Conservation (phyloP, 148 eudicot genomes). For the Vaccinium darrowii region DNA sequence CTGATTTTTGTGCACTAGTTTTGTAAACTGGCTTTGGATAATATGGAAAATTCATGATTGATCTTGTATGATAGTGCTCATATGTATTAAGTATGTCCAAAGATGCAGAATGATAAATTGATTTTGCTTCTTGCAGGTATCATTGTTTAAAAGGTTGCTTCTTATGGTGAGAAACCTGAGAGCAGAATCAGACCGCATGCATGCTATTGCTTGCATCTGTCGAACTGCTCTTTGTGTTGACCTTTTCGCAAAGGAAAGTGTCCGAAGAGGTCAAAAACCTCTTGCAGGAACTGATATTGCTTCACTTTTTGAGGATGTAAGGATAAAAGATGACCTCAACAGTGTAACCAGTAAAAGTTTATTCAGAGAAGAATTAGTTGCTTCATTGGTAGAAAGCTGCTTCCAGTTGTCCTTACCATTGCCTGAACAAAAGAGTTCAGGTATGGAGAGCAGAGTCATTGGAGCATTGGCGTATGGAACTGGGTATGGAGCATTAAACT, state of each 20-base stretch:
- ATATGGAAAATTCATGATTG: background rate
- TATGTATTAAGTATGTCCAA: background rate
- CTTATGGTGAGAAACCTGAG: conserved; percentile 97
- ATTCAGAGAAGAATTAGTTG: conserved; percentile 97
- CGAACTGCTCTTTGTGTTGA: conserved; percentile 96
- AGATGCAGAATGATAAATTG: background rate
- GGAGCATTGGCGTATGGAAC: conserved; percentile 99
- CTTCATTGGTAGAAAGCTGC: conserved; percentile 96
- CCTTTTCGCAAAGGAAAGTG: conserved; percentile 93
- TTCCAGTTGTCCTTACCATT: conserved; percentile 97
- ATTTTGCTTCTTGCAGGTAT: conserved; percentile 56
- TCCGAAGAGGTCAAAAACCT: conserved; percentile 94
- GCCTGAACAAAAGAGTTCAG: conserved; percentile 90
- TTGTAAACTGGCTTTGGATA: background rate
- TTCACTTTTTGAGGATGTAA: conserved; percentile 83
- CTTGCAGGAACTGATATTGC: conserved; percentile 92
- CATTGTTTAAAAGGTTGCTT: conserved; percentile 86
- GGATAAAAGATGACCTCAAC: conserved; percentile 82
- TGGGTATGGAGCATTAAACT: conserved; percentile 98
- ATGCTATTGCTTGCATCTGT: conserved; percentile 98
- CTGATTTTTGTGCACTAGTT: background rate
- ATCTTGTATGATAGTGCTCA: background rate
- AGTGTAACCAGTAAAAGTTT: conserved; percentile 78
- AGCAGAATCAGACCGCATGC: conserved; percentile 99
- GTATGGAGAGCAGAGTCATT: conserved; percentile 98